Evolutionary conservation across 345 rosid genomes (phyloP).

Genomic region (Cardiospermum halicacabum): DNA sequence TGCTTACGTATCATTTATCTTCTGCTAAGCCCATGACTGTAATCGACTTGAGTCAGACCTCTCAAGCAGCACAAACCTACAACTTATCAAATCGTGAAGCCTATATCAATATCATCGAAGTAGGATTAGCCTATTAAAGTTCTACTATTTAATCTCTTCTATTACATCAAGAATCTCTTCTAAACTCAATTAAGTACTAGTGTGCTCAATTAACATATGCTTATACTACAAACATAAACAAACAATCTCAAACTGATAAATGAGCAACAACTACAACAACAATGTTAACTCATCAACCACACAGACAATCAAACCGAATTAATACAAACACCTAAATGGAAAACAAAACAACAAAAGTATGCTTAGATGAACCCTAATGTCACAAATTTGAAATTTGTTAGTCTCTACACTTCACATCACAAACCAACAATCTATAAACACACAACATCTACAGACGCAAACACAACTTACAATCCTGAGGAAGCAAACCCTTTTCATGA

Average conservation of each 20-base stretch:
- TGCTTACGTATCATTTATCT: neutral
- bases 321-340: too few species aligned
- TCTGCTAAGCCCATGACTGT: neutral
- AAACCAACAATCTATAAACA: neutral
- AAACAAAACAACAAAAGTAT: too few species aligned
- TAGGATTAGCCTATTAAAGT: neutral
- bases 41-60: neutral
- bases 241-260: neutral
- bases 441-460: neutral
- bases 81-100: neutral
- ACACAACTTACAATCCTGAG: slow-evolving; percentile 71
- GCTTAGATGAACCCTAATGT: too few species aligned
- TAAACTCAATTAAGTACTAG: too few species aligned
- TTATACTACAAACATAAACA: neutral
- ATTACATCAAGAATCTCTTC: too few species aligned
- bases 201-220: too few species aligned
- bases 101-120: too few species aligned
- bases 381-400: neutral
- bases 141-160: neutral
- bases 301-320: too few species aligned
- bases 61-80: neutral
- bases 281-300: neutral
- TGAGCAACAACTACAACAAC: neutral
- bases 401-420: neutral
- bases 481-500: slow-evolving; percentile 90